Evolutionary conservation across 768 basidiomycete genomes (phyloP).

Genomic region (Termitomyces eurrhizus): DNA sequence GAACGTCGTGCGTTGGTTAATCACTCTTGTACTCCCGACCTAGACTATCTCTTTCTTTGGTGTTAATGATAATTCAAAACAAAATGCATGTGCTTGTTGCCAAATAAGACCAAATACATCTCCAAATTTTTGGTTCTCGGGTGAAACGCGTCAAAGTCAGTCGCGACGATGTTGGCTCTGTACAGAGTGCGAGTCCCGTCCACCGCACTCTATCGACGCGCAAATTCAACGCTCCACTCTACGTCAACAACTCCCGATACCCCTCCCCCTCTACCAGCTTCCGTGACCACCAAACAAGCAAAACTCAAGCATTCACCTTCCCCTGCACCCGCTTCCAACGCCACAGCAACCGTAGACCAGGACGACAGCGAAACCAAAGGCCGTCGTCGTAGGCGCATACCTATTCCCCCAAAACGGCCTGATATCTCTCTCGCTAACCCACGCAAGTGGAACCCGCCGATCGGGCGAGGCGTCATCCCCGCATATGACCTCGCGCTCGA

Average conservation of each 20-base stretch:
- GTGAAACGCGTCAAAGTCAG: constrained; percentile 6
- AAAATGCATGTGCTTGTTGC: not conserved
- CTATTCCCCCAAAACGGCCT: constrained; percentile 37
- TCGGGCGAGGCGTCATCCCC: constrained; percentile 59
- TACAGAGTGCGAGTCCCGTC: constrained; percentile 22
- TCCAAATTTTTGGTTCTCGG: constrained; percentile 13
- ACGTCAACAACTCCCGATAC: not conserved
- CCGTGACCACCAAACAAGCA: constrained; percentile 4
- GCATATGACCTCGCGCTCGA: constrained; percentile 85
- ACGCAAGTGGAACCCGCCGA: constrained; percentile 60
- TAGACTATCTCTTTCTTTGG: constrained; percentile 4
- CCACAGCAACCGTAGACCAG: constrained; percentile 3
- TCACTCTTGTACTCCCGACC: constrained; percentile 10
- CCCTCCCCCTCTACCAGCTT: constrained; percentile 8
- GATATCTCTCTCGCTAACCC: constrained; percentile 48
- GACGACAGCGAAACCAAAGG: constrained; percentile 22
- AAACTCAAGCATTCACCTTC: constrained; percentile 1
- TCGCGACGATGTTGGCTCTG: constrained; percentile 23
- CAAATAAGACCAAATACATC: constrained; percentile 15
- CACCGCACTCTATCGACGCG: constrained; percentile 15
- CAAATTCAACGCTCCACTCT: constrained; percentile 21
- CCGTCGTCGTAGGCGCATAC: constrained; percentile 25
- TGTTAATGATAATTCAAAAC: not conserved
- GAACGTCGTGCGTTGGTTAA: constrained; percentile 1
- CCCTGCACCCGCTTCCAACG: not conserved